Evolutionary conservation across 1,284 basidiomycete genomes (phyloP), one percentile per base, ranked within the genome.

Genomic region (Wallemia mellicola): DNA sequence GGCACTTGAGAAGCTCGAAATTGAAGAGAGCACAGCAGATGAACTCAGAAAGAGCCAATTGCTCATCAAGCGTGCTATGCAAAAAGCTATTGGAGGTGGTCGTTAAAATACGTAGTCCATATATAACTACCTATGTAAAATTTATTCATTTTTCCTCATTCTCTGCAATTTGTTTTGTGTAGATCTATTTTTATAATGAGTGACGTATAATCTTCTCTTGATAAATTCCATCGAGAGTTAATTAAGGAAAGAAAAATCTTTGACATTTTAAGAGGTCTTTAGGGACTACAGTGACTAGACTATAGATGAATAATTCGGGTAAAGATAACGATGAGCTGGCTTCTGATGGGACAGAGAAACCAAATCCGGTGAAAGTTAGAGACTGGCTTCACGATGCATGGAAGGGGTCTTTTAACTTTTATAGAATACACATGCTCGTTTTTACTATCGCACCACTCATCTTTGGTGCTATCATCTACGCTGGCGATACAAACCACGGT

Each of bases 1-100:
- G 70, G 87, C 91, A 30, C 78, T 95, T 61, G 91, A 95, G 80
- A 86, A 86, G 75, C 77, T 95, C 67, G 89, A 95, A 78, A 83
- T 91, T 64, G 88, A 92, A 75, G 85, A 88, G 63, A 85, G 86
- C 61, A 76, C 83, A 59, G 79, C 81, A 62, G 91, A 95, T 71
- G 86, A 95, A 72, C 79, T 94, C 68, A 86, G 83, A 75, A 91
- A 88, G 75, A 82, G 84, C 63, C 86, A 91, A 71, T 77, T 95
- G 64, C 75, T 79, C 67, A 85, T 95, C 73, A 91, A 89, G 76
- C 82, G 91, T 68, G 83, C 88, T 61, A 77, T 94, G 70, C 88
- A 94, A 77, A 95, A 95, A 77, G 88, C 87, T 11, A n/a, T 48
- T n/a, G 38, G 38, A 48, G 38, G 38, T 48, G 38, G 38, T 48